Base-by-base conservation (phyloP, 2,329 filamentous ascomycete species). In the Xylariales sp. region DNA sequence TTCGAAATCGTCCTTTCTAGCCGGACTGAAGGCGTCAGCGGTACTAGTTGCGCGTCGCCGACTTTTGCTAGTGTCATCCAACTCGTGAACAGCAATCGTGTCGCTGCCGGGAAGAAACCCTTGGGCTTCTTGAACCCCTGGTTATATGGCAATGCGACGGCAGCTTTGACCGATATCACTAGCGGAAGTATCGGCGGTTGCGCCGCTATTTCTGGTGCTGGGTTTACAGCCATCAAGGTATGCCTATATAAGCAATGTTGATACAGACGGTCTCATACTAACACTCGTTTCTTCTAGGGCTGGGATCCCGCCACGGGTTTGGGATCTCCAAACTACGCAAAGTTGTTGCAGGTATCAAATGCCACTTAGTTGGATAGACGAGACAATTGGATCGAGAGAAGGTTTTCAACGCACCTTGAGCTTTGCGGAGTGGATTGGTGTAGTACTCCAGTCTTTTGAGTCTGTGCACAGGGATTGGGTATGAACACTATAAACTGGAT, bases 121-220 rank as follows among this genome's bases (percentile, higher is more conserved):
- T 59, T 83, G 50, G 78, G 79, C 1, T 82, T 80, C 52, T 57
- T 83, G 20, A 82, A 82, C 56, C 78, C 78, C 2, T 79, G 74
- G 72, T 60, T 83, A 14, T 82, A 82, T 50, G 36, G 44, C 38
- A 43, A 32, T 11, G 53, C 78, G 50, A 62, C 62, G 3, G 15
- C 19, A 37, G 59, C 61, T 5, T 51, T 75, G 15, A 55, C 57
- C 44, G 73, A 76, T 35, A 61, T 73, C 3, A 63, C 58, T 0
- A 46, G 44, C 0, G 72, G 71, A 1, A 46, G 55, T 35, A 72
- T 66, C 41, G 44, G 51, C 9, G 63, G 65, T 3, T 76, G 72
- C 38, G 38, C 27, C 40, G 46, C 27, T 20, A 24, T 28, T 38
- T 40, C 27, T 22, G 35, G 52, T 8, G 55, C 51, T 29, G 51